phyloP scores from a whole-genome alignment of 2,329 filamentous ascomycete genomes.

The Orbilia javanica region DNA sequence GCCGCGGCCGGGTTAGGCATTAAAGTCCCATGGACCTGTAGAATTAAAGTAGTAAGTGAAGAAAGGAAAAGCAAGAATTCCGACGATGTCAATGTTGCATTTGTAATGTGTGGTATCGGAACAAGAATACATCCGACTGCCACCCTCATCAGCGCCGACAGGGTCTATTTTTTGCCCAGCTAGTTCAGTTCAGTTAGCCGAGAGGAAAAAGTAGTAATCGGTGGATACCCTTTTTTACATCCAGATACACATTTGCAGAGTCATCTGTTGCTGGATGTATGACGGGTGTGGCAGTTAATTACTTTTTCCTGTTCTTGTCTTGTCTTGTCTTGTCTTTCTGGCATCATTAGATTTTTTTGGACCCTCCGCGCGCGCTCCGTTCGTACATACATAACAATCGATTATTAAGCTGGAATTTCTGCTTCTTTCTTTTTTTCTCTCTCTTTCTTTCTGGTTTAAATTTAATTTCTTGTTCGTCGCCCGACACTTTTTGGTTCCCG shows the following conservation, averaged over 20 bases:
- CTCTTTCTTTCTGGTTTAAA: not conserved
- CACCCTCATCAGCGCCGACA: constrained; percentile 8
- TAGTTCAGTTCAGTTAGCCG: too few species aligned
- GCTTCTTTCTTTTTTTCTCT: not conserved
- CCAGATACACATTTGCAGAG: too few species aligned
- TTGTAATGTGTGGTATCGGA: constrained; percentile 23
- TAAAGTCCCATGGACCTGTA: too few species aligned
- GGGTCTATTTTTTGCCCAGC: constrained; percentile 18
- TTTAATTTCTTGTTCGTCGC: constrained; percentile 2
- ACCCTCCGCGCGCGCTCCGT: constrained; percentile 24
- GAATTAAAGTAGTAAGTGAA: too few species aligned
- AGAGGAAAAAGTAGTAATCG: too few species aligned
- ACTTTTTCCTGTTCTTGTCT: not conserved
- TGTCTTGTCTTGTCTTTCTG: not conserved
- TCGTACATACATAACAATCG: not conserved
- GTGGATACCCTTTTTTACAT: too few species aligned
- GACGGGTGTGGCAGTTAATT: constrained; percentile 55
- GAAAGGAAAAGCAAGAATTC: not conserved
- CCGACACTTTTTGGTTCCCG: not conserved
- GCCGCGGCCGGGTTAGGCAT: constrained; percentile 1
- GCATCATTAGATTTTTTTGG: constrained; percentile 20
- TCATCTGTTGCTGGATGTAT: constrained; percentile 41
- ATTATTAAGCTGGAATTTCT: constrained; percentile 52
- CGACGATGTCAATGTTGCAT: not conserved
- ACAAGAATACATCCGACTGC: constrained; percentile 42